Percentiles rank a stretch among this genome's conserved stretches.
These are phyloP conservation scores for Rachicladosporium sp. DNA, from an alignment of 2,329 filamentous ascomycete genomes.

Conservation along the genomic window DNA sequence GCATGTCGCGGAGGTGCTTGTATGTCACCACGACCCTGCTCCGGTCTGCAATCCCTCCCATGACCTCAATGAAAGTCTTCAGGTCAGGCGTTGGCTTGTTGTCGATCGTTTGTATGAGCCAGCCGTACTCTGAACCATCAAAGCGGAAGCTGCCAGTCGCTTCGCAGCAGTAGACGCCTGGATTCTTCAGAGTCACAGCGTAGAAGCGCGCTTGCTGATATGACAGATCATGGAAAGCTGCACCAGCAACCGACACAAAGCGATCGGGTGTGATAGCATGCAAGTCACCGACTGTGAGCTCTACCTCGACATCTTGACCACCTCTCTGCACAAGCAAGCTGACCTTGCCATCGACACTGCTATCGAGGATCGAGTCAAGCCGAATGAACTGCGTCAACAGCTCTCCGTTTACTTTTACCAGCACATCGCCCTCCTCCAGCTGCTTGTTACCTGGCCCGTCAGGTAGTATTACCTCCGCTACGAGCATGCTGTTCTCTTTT, in stretches of 20 bases:
- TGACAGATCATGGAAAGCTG: conserved; percentile 88
- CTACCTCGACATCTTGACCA: conserved; percentile 73
- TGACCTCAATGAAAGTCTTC: conserved; percentile 78
- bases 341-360: conserved; percentile 67
- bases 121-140: conserved; percentile 79
- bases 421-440: conserved; percentile 85
- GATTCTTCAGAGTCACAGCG: conserved; percentile 66
- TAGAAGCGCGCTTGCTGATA: conserved; percentile 97
- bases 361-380: conserved; percentile 83
- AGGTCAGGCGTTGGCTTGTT: conserved; percentile 84
- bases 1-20: conserved; percentile 86
- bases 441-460: conserved; percentile 77
- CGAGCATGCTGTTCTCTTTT: conserved; percentile 90
- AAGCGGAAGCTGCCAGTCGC: conserved; percentile 90
- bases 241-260: conserved; percentile 87
- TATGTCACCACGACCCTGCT: conserved; percentile 87
- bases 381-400: conserved; percentile 86
- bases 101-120: conserved; percentile 86
- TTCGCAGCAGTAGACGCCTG: conserved; percentile 87
- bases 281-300: conserved; percentile 75
- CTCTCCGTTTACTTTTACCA: conserved; percentile 87
- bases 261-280: conserved; percentile 92
- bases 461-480: conserved; percentile 87
- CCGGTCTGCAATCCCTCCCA: conserved; percentile 70
- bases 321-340: conserved; percentile 76